phyloP scores from a whole-genome alignment of 345 rosid species.

The Salix suchowensis region DNA sequence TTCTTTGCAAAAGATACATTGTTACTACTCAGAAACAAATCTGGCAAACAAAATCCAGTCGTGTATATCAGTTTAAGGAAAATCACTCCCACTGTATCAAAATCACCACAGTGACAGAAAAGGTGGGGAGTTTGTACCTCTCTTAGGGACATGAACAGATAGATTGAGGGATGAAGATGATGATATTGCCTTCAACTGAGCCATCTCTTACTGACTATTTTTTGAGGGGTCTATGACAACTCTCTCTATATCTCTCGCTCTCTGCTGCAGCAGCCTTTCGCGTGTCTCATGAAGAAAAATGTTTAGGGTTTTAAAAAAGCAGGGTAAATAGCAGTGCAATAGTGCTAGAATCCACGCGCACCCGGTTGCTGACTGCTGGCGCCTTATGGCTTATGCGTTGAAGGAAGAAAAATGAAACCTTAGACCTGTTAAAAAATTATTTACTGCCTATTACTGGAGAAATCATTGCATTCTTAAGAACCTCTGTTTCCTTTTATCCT shows the following conservation, averaged over 20 bases:
- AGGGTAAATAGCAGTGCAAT: not conserved
- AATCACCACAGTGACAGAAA: not conserved
- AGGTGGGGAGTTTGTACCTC: slow-evolving; percentile 9
- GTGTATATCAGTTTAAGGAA: not conserved
- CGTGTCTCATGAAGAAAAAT: not conserved
- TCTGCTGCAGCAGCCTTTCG: not conserved
- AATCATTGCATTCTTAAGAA: not conserved
- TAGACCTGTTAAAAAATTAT: not conserved
- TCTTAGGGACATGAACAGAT: not conserved
- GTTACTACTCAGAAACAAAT: slow-evolving; percentile 3
- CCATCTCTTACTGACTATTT: slow-evolving; percentile 12
- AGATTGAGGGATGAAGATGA: slow-evolving; percentile 16
- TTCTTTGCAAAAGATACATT: slow-evolving; percentile 15
- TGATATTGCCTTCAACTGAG: slow-evolving; percentile 26
- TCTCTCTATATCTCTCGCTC: not conserved
- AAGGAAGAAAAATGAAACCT: not conserved
- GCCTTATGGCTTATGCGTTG: not conserved
- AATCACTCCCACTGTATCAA: not conserved
- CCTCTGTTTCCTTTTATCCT: too few relatives aligned
- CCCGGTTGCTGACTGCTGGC: not conserved
- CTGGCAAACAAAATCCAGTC: slow-evolving; percentile 9
- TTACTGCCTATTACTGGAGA: not conserved
- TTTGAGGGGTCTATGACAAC: not conserved
- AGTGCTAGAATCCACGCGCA: not conserved
- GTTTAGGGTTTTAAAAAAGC: not conserved